A percentile compares a stretch with the other conserved stretches of the same genome.
Conservation (phyloP, 257 asterid species). For the Solanum virginianum region DNA sequence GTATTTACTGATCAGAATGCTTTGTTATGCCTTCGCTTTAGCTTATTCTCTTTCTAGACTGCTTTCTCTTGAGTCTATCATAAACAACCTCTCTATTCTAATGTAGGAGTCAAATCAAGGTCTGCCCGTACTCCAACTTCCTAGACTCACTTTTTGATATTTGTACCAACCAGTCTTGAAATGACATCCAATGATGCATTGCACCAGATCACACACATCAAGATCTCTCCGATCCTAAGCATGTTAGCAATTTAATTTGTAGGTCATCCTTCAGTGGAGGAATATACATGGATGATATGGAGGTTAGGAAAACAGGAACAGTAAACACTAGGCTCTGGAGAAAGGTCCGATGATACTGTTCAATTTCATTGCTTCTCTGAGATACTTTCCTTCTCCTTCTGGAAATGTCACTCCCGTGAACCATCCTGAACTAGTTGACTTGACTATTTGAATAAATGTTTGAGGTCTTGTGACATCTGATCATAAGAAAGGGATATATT, state of each 20-base stretch:
- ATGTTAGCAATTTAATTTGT: constrained; percentile 17
- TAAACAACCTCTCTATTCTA: background rate
- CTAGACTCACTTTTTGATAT: background rate
- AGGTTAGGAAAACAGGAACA: constrained; percentile 20
- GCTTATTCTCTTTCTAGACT: background rate
- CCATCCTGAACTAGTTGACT: constrained; percentile 14
- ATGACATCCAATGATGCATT: constrained; percentile 16
- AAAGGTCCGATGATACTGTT: constrained; percentile 7
- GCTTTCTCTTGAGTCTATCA: background rate
- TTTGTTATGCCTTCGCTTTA: background rate
- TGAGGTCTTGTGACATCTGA: constrained; percentile 21
- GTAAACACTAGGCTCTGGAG: constrained; percentile 19
- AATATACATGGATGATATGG: constrained; percentile 25
- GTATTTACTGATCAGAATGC: background rate
- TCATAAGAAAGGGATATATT: constrained; percentile 14
- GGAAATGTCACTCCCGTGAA: constrained; percentile 23
- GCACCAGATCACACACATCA: constrained; percentile 19
- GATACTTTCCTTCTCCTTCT: constrained; percentile 11
- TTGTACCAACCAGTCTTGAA: constrained; percentile 21
- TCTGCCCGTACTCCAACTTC: background rate
- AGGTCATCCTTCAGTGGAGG: constrained; percentile 16
- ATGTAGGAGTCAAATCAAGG: background rate
- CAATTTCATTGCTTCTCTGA: constrained; percentile 10
- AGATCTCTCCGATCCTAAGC: constrained; percentile 12
- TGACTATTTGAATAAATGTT: constrained; percentile 17